A percentile compares a stretch with the other conserved stretches of the same genome.
Conservation (phyloP, 2,329 filamentous ascomycete species). For the Sporothrix pallida region DNA sequence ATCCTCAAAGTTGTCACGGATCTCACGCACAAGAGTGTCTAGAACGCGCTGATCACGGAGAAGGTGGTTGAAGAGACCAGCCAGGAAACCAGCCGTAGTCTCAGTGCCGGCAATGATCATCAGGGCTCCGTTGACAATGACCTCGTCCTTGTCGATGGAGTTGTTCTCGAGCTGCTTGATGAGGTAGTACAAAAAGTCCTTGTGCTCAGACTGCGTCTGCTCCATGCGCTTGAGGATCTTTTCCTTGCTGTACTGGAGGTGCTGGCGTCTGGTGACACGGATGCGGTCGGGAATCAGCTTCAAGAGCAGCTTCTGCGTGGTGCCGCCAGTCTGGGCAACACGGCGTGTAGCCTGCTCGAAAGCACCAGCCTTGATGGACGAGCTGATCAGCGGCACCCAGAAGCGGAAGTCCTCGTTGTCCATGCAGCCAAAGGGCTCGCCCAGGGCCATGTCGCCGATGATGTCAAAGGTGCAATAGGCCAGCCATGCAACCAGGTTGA, state of each 20-base stretch:
- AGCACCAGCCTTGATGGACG: slow-evolving; percentile 26
- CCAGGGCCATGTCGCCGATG: slow-evolving; percentile 38
- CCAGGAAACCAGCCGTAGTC: slow-evolving; percentile 53
- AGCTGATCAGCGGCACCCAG: slow-evolving; percentile 36
- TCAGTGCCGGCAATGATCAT: slow-evolving; percentile 51
- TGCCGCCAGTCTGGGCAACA: not conserved
- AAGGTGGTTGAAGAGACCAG: slow-evolving; percentile 43
- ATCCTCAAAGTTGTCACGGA: slow-evolving; percentile 41
- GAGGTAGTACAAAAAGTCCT: slow-evolving; percentile 23
- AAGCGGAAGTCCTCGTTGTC: slow-evolving; percentile 34
- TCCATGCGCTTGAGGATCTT: slow-evolving; percentile 24
- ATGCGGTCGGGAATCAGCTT: slow-evolving; percentile 15
- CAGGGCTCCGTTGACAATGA: slow-evolving; percentile 27
- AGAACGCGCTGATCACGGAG: slow-evolving; percentile 40
- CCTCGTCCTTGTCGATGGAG: slow-evolving; percentile 32
- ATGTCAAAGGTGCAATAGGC: slow-evolving; percentile 40
- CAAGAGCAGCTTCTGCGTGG: slow-evolving; percentile 17
- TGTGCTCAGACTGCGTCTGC: slow-evolving; percentile 19
- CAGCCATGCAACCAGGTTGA: slow-evolving; percentile 42
- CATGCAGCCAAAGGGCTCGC: slow-evolving; percentile 37
- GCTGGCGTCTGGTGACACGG: slow-evolving; percentile 10
- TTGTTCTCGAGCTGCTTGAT: slow-evolving; percentile 13
- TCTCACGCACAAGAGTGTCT: slow-evolving; percentile 40
- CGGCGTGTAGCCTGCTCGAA: slow-evolving; percentile 31
- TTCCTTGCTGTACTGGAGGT: slow-evolving; percentile 24